phyloP scores from a whole-genome alignment of 441 rosid species.

The Euphorbia neoarborescens region DNA sequence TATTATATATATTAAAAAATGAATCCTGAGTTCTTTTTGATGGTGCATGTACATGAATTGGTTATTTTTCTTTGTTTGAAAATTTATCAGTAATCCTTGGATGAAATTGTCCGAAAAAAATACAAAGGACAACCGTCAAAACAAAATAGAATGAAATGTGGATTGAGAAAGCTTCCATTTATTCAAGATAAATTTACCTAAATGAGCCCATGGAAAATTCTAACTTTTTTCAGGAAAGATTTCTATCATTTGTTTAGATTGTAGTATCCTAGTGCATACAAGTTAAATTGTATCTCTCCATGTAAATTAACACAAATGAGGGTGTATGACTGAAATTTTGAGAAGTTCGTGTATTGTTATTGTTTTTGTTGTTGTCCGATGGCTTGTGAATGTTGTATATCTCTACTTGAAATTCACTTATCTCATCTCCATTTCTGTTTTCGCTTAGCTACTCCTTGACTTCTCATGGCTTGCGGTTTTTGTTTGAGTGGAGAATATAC shows the following conservation, averaged over 20 bases:
- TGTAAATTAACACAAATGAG: neutral
- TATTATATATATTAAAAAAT: neutral
- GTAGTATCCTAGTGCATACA: neutral
- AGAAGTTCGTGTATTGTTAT: neutral
- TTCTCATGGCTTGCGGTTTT: neutral
- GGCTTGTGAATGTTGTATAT: neutral
- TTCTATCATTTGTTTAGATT: neutral
- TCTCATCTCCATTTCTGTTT: neutral
- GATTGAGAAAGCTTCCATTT: neutral
- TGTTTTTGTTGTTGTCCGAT: neutral
- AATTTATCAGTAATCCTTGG: neutral
- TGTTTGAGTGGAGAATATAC: conserved; percentile 9
- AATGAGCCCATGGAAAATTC: neutral
- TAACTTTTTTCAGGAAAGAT: neutral
- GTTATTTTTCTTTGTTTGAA: conserved; percentile 9
- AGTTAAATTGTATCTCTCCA: neutral
- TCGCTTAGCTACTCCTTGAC: neutral
- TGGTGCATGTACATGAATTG: neutral
- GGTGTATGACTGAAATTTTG: neutral
- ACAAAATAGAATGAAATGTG: neutral
- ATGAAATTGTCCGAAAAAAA: neutral
- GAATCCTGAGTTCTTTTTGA: neutral
- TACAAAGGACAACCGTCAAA: neutral
- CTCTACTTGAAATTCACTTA: neutral
- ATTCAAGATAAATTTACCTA: neutral